phyloP scores from a whole-genome alignment of 345 rosid species.

The Eucalyptus pumila region DNA sequence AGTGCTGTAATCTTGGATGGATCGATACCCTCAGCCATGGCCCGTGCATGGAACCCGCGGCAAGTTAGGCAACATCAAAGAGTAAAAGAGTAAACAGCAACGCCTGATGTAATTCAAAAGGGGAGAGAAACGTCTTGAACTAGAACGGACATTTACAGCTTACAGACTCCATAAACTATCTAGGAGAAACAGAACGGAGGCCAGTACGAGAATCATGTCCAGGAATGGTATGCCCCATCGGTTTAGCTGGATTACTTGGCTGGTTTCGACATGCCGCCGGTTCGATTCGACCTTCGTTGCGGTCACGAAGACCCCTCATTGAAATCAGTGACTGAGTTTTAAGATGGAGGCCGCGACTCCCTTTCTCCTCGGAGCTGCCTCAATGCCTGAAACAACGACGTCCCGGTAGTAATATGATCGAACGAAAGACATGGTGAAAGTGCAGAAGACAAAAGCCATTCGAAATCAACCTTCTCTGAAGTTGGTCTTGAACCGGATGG shows the following conservation, averaged over 20 bases:
- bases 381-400: not conserved
- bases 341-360: not conserved
- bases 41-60: too few species aligned
- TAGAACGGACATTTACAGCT: not conserved
- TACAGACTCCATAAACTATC: not conserved
- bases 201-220: not conserved
- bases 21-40: not conserved
- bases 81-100: not conserved
- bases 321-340: not conserved
- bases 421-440: not conserved
- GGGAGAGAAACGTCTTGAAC: not conserved
- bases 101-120: not conserved
- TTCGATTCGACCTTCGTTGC: not conserved
- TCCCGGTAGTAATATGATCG: not conserved
- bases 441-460: not conserved
- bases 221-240: not conserved
- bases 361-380: not conserved
- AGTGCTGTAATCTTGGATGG: not conserved
- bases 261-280: not conserved
- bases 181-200: not conserved
- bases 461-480: slow-evolving; percentile 54
- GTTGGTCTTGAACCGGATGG: slow-evolving; percentile 72
- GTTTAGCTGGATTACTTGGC: not conserved
- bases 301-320: rapidly evolving
- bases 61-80: not conserved